These are phyloP conservation scores for Penicillium antarcticum DNA, from an alignment of 495 filamentous ascomycete species.

Conservation along the genomic window DNA sequence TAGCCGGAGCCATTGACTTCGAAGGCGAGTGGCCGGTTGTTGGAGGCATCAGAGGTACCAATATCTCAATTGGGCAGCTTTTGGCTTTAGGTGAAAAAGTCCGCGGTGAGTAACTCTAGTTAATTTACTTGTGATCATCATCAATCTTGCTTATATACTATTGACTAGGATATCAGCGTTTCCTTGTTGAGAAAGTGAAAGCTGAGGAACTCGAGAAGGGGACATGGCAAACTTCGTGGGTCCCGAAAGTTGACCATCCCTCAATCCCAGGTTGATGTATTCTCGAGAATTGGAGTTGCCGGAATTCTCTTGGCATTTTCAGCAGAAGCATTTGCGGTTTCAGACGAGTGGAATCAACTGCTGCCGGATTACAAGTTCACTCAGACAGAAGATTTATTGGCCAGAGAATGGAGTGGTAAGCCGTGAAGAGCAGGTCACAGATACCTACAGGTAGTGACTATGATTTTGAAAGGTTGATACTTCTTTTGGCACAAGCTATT, in stretches of 20 bases:
- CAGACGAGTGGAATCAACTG: constrained; percentile 51
- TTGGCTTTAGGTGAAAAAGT: constrained; percentile 46
- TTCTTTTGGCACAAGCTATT: no score
- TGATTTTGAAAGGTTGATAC: no score
- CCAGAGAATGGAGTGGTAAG: constrained; percentile 43
- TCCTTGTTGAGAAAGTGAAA: constrained; percentile 43
- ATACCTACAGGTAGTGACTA: no score
- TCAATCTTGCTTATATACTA: not conserved
- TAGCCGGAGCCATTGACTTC: constrained; percentile 50
- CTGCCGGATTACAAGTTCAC: constrained; percentile 53
- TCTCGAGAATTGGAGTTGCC: constrained; percentile 28
- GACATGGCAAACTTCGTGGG: constrained; percentile 43
- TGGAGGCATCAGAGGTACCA: constrained; percentile 51
- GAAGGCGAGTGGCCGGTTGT: constrained; percentile 53
- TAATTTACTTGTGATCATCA: not conserved
- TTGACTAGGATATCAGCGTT: constrained; percentile 26
- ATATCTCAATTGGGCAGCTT: constrained; percentile 37
- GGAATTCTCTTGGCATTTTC: constrained; percentile 40
- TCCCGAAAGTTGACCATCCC: constrained; percentile 38
- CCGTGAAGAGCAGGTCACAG: constrained; percentile 9
- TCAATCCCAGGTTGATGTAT: constrained; percentile 34
- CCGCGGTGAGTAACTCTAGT: constrained; percentile 37
- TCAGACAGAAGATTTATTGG: constrained; percentile 44
- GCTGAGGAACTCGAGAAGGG: constrained; percentile 44
- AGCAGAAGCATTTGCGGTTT: constrained; percentile 37